Percentiles rank a stretch among this genome's conserved stretches.
Conservation (phyloP, 1,284 basidiomycete species). For the Calocybe gambosa region DNA sequence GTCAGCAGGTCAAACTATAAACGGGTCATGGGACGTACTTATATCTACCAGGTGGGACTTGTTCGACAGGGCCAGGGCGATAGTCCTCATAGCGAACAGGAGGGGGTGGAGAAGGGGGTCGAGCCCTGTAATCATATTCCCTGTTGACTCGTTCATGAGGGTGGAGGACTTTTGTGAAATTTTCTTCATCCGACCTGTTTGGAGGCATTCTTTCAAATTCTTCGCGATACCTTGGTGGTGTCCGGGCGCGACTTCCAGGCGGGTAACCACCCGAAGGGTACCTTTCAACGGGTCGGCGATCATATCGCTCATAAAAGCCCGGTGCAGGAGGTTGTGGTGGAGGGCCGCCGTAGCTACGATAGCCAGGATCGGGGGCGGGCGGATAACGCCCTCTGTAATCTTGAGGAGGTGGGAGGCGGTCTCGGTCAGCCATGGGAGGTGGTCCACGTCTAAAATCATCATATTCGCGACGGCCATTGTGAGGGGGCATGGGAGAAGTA, state of each 20-base stretch:
- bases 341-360: constrained; percentile 36
- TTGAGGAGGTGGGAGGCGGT: constrained; percentile 35
- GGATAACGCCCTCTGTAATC: constrained; percentile 46
- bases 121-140: constrained; percentile 47
- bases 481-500: constrained; percentile 29
- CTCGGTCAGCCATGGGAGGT: constrained; percentile 41
- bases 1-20: background rate
- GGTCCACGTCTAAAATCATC: constrained; percentile 62
- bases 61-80: constrained; percentile 25
- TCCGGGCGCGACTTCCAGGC: constrained; percentile 43
- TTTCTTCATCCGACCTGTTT: constrained; percentile 16
- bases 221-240: constrained; percentile 56
- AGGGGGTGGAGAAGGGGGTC: constrained; percentile 49
- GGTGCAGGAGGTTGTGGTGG: constrained; percentile 41
- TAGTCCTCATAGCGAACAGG: constrained; percentile 59
- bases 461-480: constrained; percentile 44
- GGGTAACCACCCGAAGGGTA: constrained; percentile 33
- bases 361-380: constrained; percentile 40
- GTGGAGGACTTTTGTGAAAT: constrained; percentile 5
- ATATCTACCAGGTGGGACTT: constrained; percentile 37
- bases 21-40: constrained; percentile 35
- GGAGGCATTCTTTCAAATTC: constrained; percentile 47
- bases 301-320: constrained; percentile 56
- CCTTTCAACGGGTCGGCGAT: constrained; percentile 41
- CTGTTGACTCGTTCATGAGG: constrained; percentile 16